phyloP scores from a whole-genome alignment of 495 filamentous ascomycete genomes.

The Penicillium fimorum region DNA sequence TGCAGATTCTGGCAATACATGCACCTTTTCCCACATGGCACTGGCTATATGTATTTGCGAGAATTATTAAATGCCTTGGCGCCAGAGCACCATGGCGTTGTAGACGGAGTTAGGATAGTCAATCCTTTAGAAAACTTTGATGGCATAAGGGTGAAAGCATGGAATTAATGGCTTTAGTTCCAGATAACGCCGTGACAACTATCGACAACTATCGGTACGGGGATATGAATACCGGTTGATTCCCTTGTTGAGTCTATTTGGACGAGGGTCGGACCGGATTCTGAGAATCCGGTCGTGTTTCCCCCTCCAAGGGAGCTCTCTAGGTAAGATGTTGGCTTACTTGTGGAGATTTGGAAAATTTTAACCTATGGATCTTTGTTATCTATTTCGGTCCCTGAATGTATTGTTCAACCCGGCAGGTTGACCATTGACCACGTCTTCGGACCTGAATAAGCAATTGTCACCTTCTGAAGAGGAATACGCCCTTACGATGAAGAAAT shows the following conservation, averaged over 20 bases:
- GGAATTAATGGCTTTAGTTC: conserved; percentile 1
- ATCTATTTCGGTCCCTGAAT: no score
- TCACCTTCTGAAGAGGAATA: no score
- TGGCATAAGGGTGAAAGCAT: background rate
- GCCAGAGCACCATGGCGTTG: background rate
- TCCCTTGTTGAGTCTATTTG: background rate
- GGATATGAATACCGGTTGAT: background rate
- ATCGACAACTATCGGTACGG: background rate
- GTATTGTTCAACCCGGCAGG: no score
- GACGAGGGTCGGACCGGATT: background rate
- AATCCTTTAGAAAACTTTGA: background rate
- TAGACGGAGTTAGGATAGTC: background rate
- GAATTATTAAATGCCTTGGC: background rate
- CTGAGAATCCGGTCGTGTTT: background rate
- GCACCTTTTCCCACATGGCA: background rate
- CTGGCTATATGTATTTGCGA: background rate
- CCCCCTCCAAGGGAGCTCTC: background rate
- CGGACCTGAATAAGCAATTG: no score
- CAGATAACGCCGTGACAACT: background rate
- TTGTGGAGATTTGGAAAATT: no score
- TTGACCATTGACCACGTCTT: no score
- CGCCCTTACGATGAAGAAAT: no score
- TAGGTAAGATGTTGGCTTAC: no score
- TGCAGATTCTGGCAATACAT: background rate
- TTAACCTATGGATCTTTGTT: no score